Percentiles rank a stretch among this genome's conserved stretches.
phyloP scores from a whole-genome alignment of 768 basidiomycete genomes.

The Rhizopogon sp. region DNA sequence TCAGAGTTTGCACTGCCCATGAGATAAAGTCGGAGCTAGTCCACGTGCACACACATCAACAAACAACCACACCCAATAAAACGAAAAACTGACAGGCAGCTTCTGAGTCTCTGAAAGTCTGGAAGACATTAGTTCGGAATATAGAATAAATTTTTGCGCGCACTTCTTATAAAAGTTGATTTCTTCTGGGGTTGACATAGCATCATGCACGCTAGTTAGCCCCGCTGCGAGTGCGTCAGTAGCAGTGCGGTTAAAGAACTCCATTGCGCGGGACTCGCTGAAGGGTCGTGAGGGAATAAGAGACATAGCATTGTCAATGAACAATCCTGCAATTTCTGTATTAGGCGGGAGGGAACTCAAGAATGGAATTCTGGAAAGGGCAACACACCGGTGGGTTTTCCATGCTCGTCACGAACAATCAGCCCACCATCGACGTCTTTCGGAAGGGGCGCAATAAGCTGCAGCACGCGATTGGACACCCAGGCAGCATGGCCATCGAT shows the following conservation, averaged over 20 bases:
- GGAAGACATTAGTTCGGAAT: conserved; percentile 3
- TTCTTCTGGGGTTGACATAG: conserved; percentile 41
- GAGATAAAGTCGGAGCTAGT: conserved; percentile 53
- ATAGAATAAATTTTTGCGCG: conserved; percentile 10
- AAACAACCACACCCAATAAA: neutral
- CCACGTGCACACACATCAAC: neutral
- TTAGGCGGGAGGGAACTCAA: neutral
- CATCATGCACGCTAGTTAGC: conserved; percentile 86
- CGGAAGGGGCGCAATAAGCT: conserved; percentile 58
- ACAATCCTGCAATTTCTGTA: conserved; percentile 42
- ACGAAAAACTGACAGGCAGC: conserved; percentile 52
- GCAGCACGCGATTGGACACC: conserved; percentile 75
- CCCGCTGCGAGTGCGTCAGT: conserved; percentile 72
- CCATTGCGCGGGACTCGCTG: conserved; percentile 47
- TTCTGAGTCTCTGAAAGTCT: conserved; percentile 67
- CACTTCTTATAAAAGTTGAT: conserved; percentile 67
- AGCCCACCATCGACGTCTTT: conserved; percentile 62
- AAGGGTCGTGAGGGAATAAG: conserved; percentile 66
- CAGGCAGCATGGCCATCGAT: conserved; percentile 85
- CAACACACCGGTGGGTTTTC: conserved; percentile 61
- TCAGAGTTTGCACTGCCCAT: conserved; percentile 53
- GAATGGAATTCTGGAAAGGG: conserved; percentile 5
- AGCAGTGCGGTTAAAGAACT: conserved; percentile 63
- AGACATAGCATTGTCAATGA: conserved; percentile 85
- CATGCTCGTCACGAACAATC: conserved; percentile 60